phyloP scores from a whole-genome alignment of 495 filamentous ascomycete genomes.

The Penicillium paradoxum region DNA sequence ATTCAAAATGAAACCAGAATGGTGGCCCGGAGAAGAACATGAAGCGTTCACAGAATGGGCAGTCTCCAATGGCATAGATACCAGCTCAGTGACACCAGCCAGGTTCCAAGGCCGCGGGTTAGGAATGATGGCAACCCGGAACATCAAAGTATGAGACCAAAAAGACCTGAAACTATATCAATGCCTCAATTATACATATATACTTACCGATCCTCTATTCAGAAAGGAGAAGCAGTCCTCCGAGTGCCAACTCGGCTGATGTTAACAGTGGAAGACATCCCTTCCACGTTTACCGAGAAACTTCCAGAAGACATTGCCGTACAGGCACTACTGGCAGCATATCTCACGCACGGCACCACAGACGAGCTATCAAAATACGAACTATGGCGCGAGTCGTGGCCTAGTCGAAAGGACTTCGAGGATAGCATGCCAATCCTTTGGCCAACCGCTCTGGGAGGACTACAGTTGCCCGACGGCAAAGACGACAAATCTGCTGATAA shows the following conservation, averaged over 20 bases:
- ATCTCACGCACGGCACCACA: constrained; percentile 50
- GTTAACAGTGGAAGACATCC: constrained; percentile 56
- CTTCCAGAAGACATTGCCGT: constrained; percentile 52
- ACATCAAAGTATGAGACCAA: constrained; percentile 50
- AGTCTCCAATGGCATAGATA: constrained; percentile 48
- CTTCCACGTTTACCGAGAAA: constrained; percentile 34
- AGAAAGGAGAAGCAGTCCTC: constrained; percentile 53
- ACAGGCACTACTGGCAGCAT: constrained; percentile 68
- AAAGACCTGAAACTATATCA: neutral
- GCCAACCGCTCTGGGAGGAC: constrained; percentile 35
- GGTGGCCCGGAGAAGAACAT: constrained; percentile 42
- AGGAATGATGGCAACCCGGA: constrained; percentile 64
- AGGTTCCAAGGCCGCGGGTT: constrained; percentile 63
- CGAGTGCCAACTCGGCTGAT: constrained; percentile 60
- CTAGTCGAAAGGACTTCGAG: constrained; percentile 53
- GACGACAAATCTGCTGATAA: neutral
- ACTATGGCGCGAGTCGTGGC: constrained; percentile 67
- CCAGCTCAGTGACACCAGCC: constrained; percentile 55
- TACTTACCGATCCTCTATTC: neutral
- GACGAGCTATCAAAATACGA: constrained; percentile 31
- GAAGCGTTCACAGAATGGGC: constrained; percentile 60
- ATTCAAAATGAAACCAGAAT: constrained; percentile 28
- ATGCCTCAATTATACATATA: neutral
- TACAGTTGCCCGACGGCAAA: constrained; percentile 16
- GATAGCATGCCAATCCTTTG: constrained; percentile 67